Conservation (phyloP, 2,329 filamentous ascomycete genomes). For the Fusarium pseudocircinatum region DNA sequence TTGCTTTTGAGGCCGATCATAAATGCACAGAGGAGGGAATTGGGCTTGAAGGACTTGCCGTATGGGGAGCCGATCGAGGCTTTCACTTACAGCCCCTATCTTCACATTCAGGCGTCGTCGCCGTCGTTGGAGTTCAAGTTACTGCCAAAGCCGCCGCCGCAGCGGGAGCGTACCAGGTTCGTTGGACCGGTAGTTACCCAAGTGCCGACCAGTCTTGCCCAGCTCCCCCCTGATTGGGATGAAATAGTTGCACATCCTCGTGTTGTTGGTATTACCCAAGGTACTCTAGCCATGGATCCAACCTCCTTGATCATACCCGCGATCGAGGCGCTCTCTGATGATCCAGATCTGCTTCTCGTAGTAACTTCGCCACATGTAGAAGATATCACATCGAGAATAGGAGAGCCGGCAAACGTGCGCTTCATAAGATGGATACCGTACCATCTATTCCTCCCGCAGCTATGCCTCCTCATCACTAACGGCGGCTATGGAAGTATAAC, state of each 20-base stretch:
- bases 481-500: constrained; percentile 52
- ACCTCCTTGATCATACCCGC: constrained; percentile 50
- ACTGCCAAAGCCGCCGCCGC: constrained; percentile 35
- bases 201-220: not conserved
- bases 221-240: constrained; percentile 48
- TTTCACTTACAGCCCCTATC: constrained; percentile 49
- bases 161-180: constrained; percentile 37
- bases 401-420: constrained; percentile 41
- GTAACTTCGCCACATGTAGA: constrained; percentile 47
- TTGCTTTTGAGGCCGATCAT: constrained; percentile 43
- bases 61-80: constrained; percentile 46
- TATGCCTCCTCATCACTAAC: constrained; percentile 49
- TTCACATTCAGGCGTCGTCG: constrained; percentile 53
- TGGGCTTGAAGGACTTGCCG: constrained; percentile 43
- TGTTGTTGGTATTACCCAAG: constrained; percentile 52
- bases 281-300: constrained; percentile 51
- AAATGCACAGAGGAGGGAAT: constrained; percentile 44
- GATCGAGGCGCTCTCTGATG: constrained; percentile 45
- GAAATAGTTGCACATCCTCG: constrained; percentile 40
- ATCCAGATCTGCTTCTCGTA: constrained; percentile 45
- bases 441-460: constrained; percentile 47
- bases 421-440: constrained; percentile 51
- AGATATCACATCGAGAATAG: constrained; percentile 38
- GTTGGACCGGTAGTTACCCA: constrained; percentile 50
- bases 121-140: constrained; percentile 46